Conservation (phyloP, 2,329 filamentous ascomycete species). For the Sporothrix protearum region DNA sequence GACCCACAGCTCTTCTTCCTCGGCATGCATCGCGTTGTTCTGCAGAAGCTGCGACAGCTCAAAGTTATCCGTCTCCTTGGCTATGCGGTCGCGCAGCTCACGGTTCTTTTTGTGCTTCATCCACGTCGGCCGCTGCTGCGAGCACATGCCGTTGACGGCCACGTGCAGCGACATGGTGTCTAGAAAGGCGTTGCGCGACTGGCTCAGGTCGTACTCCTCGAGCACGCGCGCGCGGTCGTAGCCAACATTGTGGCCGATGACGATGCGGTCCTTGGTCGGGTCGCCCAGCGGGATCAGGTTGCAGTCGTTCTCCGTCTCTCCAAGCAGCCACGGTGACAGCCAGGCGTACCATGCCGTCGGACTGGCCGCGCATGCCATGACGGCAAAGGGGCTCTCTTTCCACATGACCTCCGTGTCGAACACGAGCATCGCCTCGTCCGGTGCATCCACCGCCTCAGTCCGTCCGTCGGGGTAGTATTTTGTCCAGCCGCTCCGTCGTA, state of each 20-base stretch:
- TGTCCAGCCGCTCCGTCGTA: conserved; percentile 81
- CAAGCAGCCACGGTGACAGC: conserved; percentile 92
- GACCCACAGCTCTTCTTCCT: conserved; percentile 96
- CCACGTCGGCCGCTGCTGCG: conserved; percentile 91
- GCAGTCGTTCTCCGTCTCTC: conserved; percentile 69
- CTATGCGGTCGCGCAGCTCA: conserved; percentile 76
- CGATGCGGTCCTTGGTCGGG: conserved; percentile 64
- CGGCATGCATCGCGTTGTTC: conserved; percentile 63
- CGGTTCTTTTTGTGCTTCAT: conserved; percentile 92
- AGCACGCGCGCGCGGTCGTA: conserved; percentile 85
- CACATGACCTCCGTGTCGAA: conserved; percentile 98
- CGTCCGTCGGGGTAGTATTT: conserved; percentile 77
- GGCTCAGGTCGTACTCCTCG: conserved; percentile 83
- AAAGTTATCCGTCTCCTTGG: conserved; percentile 64
- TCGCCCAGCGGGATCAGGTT: conserved; percentile 89
- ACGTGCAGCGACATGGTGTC: conserved; percentile 99
- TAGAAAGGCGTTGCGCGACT: conserved; percentile 80
- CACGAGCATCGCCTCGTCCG: conserved; percentile 76
- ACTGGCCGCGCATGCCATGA: conserved; percentile 93
- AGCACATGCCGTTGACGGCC: conserved; percentile 98
- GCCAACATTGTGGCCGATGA: conserved; percentile 93
- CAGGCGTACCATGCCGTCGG: conserved; percentile 94
- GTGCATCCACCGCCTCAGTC: conserved; percentile 67
- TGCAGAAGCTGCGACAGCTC: conserved; percentile 70
- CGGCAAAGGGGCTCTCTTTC: conserved; percentile 85